Percentiles rank a stretch among this genome's conserved stretches.
Evolutionary conservation across 1,284 basidiomycete species (phyloP).

Genomic region (Hemileia vastatrix): DNA sequence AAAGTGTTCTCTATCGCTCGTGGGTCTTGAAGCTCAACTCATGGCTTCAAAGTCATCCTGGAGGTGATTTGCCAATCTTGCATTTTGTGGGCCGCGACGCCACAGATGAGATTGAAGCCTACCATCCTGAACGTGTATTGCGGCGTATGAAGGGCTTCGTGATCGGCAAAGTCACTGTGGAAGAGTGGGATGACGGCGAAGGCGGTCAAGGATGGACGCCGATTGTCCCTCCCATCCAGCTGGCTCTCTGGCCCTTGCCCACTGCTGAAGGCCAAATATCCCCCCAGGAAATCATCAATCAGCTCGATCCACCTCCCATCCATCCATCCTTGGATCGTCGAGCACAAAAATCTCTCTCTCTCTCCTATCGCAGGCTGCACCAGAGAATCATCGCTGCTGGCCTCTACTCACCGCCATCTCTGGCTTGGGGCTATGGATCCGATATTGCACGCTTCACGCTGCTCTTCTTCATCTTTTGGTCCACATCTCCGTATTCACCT

Average conservation of each 20-base stretch:
- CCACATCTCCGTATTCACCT: slow-evolving; percentile 52
- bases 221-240: slow-evolving; percentile 76
- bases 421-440: slow-evolving; percentile 73
- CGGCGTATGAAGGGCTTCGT: slow-evolving; percentile 60
- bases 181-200: slow-evolving; percentile 48
- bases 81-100: slow-evolving; percentile 96
- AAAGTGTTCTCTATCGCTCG: slow-evolving; percentile 59
- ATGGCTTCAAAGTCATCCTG: slow-evolving; percentile 82
- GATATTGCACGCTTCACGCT: slow-evolving; percentile 68
- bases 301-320: not conserved
- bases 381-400: slow-evolving; percentile 65
- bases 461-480: slow-evolving; percentile 55
- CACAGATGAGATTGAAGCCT: slow-evolving; percentile 85
- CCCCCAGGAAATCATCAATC: not conserved
- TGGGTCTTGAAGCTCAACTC: slow-evolving; percentile 67
- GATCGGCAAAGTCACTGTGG: slow-evolving; percentile 58
- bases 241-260: slow-evolving; percentile 51
- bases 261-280: slow-evolving; percentile 3
- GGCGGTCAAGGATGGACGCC: slow-evolving; percentile 57
- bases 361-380: slow-evolving; percentile 71
- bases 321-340: not conserved
- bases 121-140: slow-evolving; percentile 63
- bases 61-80: slow-evolving; percentile 76
- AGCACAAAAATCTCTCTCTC: slow-evolving; percentile 2
- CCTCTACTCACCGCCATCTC: slow-evolving; percentile 70